These are phyloP conservation scores for Brassica carinata DNA, from an alignment of 345 rosid species.

Conservation along the genomic window DNA sequence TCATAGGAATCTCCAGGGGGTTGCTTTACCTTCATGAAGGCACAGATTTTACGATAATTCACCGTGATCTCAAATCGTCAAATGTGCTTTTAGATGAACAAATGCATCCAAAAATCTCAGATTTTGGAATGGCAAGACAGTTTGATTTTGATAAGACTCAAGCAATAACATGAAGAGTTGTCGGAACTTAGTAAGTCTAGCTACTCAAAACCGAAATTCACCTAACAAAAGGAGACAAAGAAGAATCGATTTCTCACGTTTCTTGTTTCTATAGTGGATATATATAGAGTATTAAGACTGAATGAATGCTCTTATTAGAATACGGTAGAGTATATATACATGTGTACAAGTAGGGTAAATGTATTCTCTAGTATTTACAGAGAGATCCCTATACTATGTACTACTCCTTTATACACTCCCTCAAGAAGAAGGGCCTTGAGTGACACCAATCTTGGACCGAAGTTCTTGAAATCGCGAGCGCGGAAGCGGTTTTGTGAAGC, in stretches of 20 bases:
- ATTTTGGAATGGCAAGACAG: slow-evolving; percentile 38
- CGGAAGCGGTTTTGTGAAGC: too few relatives aligned
- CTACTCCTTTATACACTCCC: too few relatives aligned
- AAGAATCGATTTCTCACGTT: background rate
- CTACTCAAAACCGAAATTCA: background rate
- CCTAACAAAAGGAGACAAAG: background rate
- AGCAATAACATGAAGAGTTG: slow-evolving; percentile 31
- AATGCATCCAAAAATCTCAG: slow-evolving; percentile 34
- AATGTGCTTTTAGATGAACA: slow-evolving; percentile 32
- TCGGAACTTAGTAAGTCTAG: slow-evolving; percentile 35
- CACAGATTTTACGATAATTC: slow-evolving; percentile 11
- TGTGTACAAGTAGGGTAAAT: too few relatives aligned
- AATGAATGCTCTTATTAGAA: too few relatives aligned
- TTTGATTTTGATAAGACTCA: slow-evolving; percentile 22
- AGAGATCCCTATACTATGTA: too few relatives aligned
- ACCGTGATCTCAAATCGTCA: slow-evolving; percentile 30
- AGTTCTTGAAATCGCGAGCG: too few relatives aligned
- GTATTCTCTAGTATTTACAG: too few relatives aligned
- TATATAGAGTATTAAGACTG: too few relatives aligned
- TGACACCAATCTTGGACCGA: too few relatives aligned
- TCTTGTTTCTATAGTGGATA: slow-evolving; percentile 23
- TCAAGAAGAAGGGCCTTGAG: too few relatives aligned
- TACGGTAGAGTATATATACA: too few relatives aligned
- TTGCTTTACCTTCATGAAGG: slow-evolving; percentile 35
- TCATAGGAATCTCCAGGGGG: slow-evolving; percentile 32